Percentiles rank a stretch among this genome's conserved stretches.
These are phyloP conservation scores for Penicillium tannophilum DNA, from an alignment of 495 filamentous ascomycete species.

Conservation along the genomic window DNA sequence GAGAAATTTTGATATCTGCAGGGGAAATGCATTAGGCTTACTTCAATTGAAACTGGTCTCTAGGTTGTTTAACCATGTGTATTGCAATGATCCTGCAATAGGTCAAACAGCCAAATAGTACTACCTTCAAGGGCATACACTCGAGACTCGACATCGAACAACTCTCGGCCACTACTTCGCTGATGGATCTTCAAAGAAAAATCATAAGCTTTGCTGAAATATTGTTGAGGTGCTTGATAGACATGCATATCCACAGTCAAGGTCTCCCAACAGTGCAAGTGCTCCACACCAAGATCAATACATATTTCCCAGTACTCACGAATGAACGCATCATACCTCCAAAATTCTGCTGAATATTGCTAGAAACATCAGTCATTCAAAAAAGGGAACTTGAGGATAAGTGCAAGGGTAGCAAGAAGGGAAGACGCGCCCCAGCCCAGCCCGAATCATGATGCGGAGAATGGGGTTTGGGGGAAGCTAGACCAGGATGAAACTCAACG, in stretches of 20 bases:
- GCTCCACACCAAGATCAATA: too few relatives aligned
- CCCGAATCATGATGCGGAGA: slow-evolving; percentile 30
- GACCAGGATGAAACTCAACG: slow-evolving; percentile 32
- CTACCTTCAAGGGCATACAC: neutral
- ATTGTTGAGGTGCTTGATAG: neutral
- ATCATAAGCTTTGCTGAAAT: neutral
- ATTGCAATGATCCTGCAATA: neutral
- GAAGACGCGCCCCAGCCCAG: slow-evolving; percentile 17
- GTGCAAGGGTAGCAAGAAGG: neutral
- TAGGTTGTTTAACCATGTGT: neutral
- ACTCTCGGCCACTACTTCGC: neutral
- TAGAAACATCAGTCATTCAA: slow-evolving; percentile 14
- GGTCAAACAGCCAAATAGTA: neutral
- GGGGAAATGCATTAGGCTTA: neutral
- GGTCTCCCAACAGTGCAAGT: too few relatives aligned
- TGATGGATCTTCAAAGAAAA: too few relatives aligned
- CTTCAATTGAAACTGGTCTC: neutral
- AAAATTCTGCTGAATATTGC: too few relatives aligned
- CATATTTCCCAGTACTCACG: too few relatives aligned
- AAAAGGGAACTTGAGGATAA: neutral
- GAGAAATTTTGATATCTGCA: neutral
- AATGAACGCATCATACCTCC: too few relatives aligned
- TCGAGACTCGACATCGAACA: slow-evolving; percentile 2
- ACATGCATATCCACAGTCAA: neutral
- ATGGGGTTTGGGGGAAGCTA: slow-evolving; percentile 11